These are phyloP conservation scores for Schizophyllum commune DNA, from an alignment of 1,284 basidiomycete genomes.

Conservation along the genomic window DNA sequence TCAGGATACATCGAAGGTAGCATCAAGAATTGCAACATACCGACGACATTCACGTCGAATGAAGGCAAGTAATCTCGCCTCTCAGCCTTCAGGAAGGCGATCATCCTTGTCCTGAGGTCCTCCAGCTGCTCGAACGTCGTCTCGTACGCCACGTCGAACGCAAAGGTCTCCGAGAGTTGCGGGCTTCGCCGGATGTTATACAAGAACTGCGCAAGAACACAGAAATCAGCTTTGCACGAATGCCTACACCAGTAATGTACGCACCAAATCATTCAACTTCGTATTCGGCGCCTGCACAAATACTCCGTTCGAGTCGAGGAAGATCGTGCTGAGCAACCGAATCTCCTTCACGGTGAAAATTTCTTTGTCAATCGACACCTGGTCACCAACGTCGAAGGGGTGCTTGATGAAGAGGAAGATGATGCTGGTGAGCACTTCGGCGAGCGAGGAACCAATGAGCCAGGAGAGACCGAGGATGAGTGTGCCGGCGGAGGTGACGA, in stretches of 20 bases:
- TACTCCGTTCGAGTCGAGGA: conserved; percentile 54
- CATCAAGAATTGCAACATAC: conserved; percentile 21
- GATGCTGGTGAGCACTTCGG: conserved; percentile 69
- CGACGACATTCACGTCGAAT: conserved; percentile 65
- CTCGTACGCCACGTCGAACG: conserved; percentile 74
- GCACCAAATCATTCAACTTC: neutral
- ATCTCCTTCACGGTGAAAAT: conserved; percentile 85
- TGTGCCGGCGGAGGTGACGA: conserved; percentile 78
- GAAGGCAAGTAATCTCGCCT: conserved; percentile 65
- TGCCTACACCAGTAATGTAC: no score
- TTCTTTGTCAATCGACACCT: conserved; percentile 47
- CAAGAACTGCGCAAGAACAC: conserved; percentile 55
- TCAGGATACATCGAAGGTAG: neutral
- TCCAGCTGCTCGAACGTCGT: conserved; percentile 85
- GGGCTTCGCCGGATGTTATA: conserved; percentile 67
- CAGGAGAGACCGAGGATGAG: conserved; percentile 82
- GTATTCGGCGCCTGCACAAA: conserved; percentile 61
- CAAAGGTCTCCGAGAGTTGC: conserved; percentile 72
- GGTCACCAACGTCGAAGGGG: conserved; percentile 87
- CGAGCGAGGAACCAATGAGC: conserved; percentile 73
- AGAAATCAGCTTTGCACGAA: no score
- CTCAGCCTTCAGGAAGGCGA: conserved; percentile 67
- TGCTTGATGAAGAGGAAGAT: conserved; percentile 86
- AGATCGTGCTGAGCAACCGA: conserved; percentile 72
- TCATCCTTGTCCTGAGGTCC: conserved; percentile 72